Percentiles rank a stretch among this genome's conserved stretches.
These are phyloP conservation scores for Sarocladium brachiariae DNA, from an alignment of 2,329 filamentous ascomycete genomes.

Conservation along the genomic window DNA sequence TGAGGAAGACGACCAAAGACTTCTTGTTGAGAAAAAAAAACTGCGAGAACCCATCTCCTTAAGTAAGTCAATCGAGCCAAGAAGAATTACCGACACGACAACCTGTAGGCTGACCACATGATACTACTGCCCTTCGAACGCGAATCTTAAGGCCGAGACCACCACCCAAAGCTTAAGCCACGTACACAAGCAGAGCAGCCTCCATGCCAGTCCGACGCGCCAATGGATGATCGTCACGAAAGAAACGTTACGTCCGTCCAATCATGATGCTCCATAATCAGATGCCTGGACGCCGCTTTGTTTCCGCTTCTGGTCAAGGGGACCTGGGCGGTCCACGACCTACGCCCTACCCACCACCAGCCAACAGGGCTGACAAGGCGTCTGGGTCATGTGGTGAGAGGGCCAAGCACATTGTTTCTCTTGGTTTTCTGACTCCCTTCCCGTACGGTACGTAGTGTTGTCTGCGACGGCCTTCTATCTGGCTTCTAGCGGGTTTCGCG, in stretches of 20 bases:
- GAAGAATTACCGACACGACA: constrained; percentile 2
- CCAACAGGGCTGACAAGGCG: constrained; percentile 8
- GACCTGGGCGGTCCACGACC: constrained; percentile 1
- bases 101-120: constrained; percentile 2
- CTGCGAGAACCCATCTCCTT: background rate
- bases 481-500: background rate
- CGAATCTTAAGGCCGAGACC: constrained; percentile 3
- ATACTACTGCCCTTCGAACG: background rate
- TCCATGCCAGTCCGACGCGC: background rate
- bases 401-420: constrained; percentile 1
- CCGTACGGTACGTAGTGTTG: too few relatives aligned
- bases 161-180: constrained; percentile 4
- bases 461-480: background rate
- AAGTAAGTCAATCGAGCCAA: constrained; percentile 5
- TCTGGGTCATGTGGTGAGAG: constrained; percentile 1
- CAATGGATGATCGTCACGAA: background rate
- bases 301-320: constrained; percentile 1
- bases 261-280: background rate
- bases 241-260: background rate
- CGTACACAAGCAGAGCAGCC: background rate
- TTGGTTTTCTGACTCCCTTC: background rate
- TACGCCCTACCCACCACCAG: background rate
- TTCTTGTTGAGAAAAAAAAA: background rate
- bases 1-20: background rate
- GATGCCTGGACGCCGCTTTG: constrained; percentile 4